Evolutionary conservation across 2,329 filamentous ascomycete species (phyloP), one percentile per base, ranked within the genome.

Genomic region (Diaporthe caulivora): DNA sequence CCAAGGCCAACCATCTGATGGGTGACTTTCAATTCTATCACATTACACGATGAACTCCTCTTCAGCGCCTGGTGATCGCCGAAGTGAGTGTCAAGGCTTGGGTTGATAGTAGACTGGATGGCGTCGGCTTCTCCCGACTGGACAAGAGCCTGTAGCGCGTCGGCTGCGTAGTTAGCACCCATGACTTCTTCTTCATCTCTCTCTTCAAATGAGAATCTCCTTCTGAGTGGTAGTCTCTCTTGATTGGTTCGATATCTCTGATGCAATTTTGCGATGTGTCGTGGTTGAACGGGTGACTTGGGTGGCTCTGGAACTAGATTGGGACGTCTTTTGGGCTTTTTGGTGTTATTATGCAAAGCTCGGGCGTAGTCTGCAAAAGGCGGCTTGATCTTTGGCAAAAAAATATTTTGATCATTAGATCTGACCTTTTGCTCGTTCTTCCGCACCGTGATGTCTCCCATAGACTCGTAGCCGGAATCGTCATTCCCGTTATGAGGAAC

Each of bases 391-490:
- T 65, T 65, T 1, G 62, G 31, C 1, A 26, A n/a, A 2, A 7
- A 3, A 26, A 8, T 15, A 21, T 3, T 51, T 11, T 65, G 51
- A 2, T 13, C 31, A 15, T 11, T 13, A 0, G 44, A n/a, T 31
- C 13, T 53, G 7, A 29, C 6, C 29, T 31, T 65, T 3, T 0
- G 13, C 21, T 37, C 42, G 1, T 65, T 5, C 15, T 65, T 44
- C 3, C 2, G 17, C 3, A 26, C 44, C 24, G 24, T 53, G 5
- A 9, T 5, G n/a, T 13, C 51, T 21, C 21, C 29, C 29, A 65
- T 37, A 0, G 62, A 65, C 44, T 65, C 44, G 13, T 65, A 65
- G 1, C 62, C 62, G 18, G 62, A 65, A n/a, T 65, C 62, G 21
- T 53, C 31, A 5, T 37, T 37, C 4, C 51, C 44, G 4, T 51